A percentile compares a stretch with the other conserved stretches of the same genome.
Evolutionary conservation across 495 filamentous ascomycete species (phyloP).

Genomic region (Staphylotrichum longicolle): DNA sequence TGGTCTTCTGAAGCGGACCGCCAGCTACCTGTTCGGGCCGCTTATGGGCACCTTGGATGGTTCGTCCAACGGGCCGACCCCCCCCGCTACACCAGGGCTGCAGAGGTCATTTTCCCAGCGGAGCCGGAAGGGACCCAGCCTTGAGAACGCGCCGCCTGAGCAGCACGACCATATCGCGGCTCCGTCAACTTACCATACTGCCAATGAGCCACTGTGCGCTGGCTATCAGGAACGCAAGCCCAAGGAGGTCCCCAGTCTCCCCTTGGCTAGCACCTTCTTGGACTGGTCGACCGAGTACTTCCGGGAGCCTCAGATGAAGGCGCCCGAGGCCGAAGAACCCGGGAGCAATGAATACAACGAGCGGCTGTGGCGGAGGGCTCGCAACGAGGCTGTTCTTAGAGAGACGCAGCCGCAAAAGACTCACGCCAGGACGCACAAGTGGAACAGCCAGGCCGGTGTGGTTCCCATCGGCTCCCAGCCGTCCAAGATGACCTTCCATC

Average conservation of each 20-base stretch:
- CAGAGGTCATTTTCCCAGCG: constrained; percentile 45
- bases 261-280: constrained; percentile 77
- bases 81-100: constrained; percentile 36
- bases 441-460: constrained; percentile 72
- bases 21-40: constrained; percentile 53
- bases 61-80: constrained; percentile 30
- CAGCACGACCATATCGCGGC: constrained; percentile 68
- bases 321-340: constrained; percentile 91
- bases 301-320: constrained; percentile 98
- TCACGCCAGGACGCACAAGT: constrained; percentile 74
- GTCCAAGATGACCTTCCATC: constrained; percentile 90
- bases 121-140: constrained; percentile 59
- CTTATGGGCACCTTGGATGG: constrained; percentile 53
- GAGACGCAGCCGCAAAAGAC: constrained; percentile 92
- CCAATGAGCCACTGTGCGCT: constrained; percentile 70
- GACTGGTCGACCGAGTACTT: constrained; percentile 99
- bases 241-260: constrained; percentile 58
- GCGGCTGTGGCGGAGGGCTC: constrained; percentile 84
- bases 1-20: constrained; percentile 51
- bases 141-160: constrained; percentile 63
- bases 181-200: constrained; percentile 70
- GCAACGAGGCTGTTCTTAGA: constrained; percentile 87
- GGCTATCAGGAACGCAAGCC: constrained; percentile 63
- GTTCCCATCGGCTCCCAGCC: constrained; percentile 88
- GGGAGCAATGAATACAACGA: constrained; percentile 97